These are phyloP conservation scores for Cochlearia excelsa DNA, from an alignment of 345 rosid species.

Conservation along the genomic window DNA sequence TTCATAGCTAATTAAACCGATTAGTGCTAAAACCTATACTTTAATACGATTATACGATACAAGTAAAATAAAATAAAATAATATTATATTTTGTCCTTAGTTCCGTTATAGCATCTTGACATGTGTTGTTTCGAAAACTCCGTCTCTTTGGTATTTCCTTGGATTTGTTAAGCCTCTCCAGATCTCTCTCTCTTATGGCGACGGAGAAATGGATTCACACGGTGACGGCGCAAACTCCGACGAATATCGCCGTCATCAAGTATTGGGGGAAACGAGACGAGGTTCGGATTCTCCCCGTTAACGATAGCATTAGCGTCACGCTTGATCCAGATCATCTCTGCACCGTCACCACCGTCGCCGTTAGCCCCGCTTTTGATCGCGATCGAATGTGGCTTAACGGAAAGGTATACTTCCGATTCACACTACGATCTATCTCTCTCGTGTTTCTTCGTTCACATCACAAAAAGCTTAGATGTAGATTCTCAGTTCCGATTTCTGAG, in stretches of 20 bases:
- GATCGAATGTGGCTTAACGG: slow-evolving; percentile 99
- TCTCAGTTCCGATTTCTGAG: not conserved
- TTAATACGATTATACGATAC: too few relatives aligned
- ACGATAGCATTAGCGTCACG: slow-evolving; percentile 92
- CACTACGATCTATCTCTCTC: too few relatives aligned
- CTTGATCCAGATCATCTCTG: slow-evolving; percentile 92
- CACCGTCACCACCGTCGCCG: slow-evolving; percentile 92
- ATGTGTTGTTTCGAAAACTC: slow-evolving; percentile 22
- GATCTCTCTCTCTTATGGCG: slow-evolving; percentile 40
- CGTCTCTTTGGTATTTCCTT: slow-evolving; percentile 10
- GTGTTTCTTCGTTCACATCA: too few relatives aligned
- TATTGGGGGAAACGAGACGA: slow-evolving; percentile 98
- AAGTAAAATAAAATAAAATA: too few relatives aligned
- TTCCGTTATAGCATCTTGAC: not conserved
- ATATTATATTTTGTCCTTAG: not conserved
- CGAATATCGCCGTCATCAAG: slow-evolving; percentile 94
- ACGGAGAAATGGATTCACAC: slow-evolving; percentile 62
- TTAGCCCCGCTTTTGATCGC: slow-evolving; percentile 69
- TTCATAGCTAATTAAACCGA: too few relatives aligned
- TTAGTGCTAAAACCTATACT: too few relatives aligned
- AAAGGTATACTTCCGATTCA: slow-evolving; percentile 46
- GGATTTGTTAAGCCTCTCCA: too few relatives aligned
- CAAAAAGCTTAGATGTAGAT: not conserved
- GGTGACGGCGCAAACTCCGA: slow-evolving; percentile 91
- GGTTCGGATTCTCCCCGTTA: slow-evolving; percentile 81